Evolutionary conservation across 495 filamentous ascomycete species (phyloP), one percentile per base, ranked within the genome.

Genomic region (Neohortaea acidophila): DNA sequence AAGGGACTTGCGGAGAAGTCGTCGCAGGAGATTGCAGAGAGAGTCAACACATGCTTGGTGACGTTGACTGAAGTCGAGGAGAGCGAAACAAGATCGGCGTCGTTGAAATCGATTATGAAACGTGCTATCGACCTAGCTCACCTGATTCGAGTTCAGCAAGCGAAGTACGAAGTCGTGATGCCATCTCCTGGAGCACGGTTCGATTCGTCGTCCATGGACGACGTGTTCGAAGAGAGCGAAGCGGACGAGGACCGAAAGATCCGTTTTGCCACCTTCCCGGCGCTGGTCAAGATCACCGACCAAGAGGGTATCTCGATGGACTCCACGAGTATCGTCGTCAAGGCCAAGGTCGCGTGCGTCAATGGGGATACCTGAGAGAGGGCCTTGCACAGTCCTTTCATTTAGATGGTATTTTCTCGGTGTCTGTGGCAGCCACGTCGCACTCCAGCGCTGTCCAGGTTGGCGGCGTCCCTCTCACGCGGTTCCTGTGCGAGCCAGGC

Each of bases 261-360:
- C 17, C 17, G 24, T 12, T 54, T 49, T 24, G 53, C 51, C 21
- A 54, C 52, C 6, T 59, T 55, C 43, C 56, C 56, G 4, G 41
- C 35, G 6, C 24, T 59, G 3, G 47, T 51, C 24, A 59, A 59
- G 34, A 47, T 52, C 23, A 52, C 54, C 8, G 42, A 59, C 25
- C 54, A 55, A 32, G 28, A 24, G n/a, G 54, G 54, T 12, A 49
- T 52, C 13, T 47, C 51, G 13, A n/a, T 41, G 11, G 38, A 53
- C 6, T 24, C 56, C 2, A 34, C 44, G 0, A 57, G 55, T 26
- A 41, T 57, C 12, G 36, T 59, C 12, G 26, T 57, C 27, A 53
- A 52, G 31, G 51, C 54, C 9, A 53, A 47, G 32, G 52, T 59
- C 6, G 39, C 51, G 20, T 55, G 51, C 33, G 12, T 11, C 19